Conservation (phyloP, 768 basidiomycete genomes). For the Naganishia friedmannii region DNA sequence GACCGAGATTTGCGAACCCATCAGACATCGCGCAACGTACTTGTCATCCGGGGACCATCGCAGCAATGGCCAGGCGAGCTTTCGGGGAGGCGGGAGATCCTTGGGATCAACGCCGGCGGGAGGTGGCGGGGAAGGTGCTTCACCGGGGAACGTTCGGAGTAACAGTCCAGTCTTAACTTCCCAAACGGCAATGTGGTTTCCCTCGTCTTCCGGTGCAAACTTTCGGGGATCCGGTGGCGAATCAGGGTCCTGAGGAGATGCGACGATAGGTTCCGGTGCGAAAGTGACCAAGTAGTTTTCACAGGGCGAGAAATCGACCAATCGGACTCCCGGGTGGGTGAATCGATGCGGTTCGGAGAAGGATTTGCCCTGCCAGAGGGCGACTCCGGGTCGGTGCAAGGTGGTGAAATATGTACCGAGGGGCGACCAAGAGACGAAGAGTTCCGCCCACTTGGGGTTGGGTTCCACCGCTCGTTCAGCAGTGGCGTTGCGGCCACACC, state of each 20-base stretch:
- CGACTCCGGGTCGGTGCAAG: slow-evolving; percentile 89
- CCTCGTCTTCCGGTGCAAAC: slow-evolving; percentile 76
- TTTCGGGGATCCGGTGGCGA: slow-evolving; percentile 31
- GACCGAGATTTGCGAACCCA: slow-evolving; percentile 90
- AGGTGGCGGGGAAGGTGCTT: slow-evolving; percentile 35
- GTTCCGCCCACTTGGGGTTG: slow-evolving; percentile 71
- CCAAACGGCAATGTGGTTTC: slow-evolving; percentile 97
- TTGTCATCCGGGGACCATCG: slow-evolving; percentile 98
- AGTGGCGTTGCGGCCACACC: slow-evolving; percentile 78
- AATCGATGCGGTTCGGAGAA: slow-evolving; percentile 68
- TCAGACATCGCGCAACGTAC: slow-evolving; percentile 82
- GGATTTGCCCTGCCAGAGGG: slow-evolving; percentile 88
- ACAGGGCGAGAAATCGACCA: slow-evolving; percentile 95
- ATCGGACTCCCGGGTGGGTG: slow-evolving; percentile 88
- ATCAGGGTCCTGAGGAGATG: slow-evolving; percentile 51
- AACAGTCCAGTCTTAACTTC: slow-evolving; percentile 90
- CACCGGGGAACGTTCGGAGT: slow-evolving; percentile 78
- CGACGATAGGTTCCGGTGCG: slow-evolving; percentile 88
- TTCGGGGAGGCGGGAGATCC: slow-evolving; percentile 48
- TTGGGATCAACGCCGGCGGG: slow-evolving; percentile 54
- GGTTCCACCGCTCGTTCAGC: slow-evolving; percentile 40
- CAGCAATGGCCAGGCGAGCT: slow-evolving; percentile 76
- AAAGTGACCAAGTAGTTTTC: slow-evolving; percentile 96
- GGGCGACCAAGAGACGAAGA: slow-evolving; percentile 96
- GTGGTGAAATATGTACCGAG: slow-evolving; percentile 91